A percentile compares a stretch with the other conserved stretches of the same genome.
Evolutionary conservation across 2,329 filamentous ascomycete genomes (phyloP).

Genomic region (Verticillium alfalfae): DNA sequence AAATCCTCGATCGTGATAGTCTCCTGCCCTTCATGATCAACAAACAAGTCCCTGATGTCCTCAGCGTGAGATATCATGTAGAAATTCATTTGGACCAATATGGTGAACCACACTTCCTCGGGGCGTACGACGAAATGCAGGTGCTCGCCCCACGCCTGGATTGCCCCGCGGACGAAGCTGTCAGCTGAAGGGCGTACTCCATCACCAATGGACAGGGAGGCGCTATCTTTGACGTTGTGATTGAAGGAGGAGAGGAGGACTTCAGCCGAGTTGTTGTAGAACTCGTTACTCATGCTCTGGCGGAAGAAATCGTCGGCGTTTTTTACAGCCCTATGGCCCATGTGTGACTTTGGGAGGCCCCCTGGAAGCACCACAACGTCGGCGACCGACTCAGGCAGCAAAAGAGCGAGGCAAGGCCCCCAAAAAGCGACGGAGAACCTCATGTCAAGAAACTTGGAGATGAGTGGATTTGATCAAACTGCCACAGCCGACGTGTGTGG

Average conservation of each 20-base stretch:
- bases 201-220: background rate
- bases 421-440: background rate
- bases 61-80: conserved; percentile 44
- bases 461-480: too few relatives aligned
- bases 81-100: conserved; percentile 44
- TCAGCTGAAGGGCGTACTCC: conserved; percentile 8
- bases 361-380: background rate
- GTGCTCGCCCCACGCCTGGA: conserved; percentile 43
- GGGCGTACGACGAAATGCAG: conserved; percentile 44
- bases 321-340: background rate
- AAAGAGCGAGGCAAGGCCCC: background rate
- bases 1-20: conserved; percentile 26
- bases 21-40: conserved; percentile 35
- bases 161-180: conserved; percentile 36
- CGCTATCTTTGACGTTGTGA: background rate
- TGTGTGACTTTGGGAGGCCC: background rate
- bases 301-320: background rate
- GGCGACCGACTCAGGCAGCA: background rate
- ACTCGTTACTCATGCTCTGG: background rate
- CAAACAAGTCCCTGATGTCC: conserved; percentile 37
- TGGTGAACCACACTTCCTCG: conserved; percentile 51
- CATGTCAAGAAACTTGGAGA: background rate
- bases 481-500: too few relatives aligned
- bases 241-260: background rate
- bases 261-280: background rate